Conservation (phyloP, 2,329 filamentous ascomycete species). For the Periconia macrospinosa region DNA sequence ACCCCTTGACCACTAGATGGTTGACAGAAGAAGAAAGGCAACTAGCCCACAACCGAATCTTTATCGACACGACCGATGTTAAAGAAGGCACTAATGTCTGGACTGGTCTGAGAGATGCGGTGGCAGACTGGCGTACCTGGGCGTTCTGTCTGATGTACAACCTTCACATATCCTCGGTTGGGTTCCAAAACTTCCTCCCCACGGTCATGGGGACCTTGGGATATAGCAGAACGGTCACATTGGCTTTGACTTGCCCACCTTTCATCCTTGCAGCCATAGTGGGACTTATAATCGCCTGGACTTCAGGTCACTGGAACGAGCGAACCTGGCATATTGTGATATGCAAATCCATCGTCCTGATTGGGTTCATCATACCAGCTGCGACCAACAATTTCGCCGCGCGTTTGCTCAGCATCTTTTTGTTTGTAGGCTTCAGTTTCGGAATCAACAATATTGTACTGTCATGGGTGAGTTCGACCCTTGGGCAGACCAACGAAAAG, state of each 20-base stretch:
- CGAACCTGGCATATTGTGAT: slow-evolving; percentile 36
- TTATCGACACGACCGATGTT: slow-evolving; percentile 48
- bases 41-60: slow-evolving; percentile 28
- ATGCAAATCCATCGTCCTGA: slow-evolving; percentile 27
- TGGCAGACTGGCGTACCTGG: slow-evolving; percentile 17
- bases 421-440: slow-evolving; percentile 36
- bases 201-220: slow-evolving; percentile 36
- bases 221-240: slow-evolving; percentile 32
- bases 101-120: slow-evolving; percentile 17
- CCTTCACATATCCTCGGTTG: slow-evolving; percentile 18
- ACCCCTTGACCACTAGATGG: slow-evolving; percentile 45
- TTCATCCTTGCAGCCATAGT: slow-evolving; percentile 34
- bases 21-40: slow-evolving; percentile 48
- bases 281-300: slow-evolving; percentile 24
- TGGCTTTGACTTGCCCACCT: slow-evolving; percentile 29
- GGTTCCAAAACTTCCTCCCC: slow-evolving; percentile 37
- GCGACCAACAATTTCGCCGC: slow-evolving; percentile 29
- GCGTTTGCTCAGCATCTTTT: slow-evolving; percentile 36
- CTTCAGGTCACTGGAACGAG: slow-evolving; percentile 30
- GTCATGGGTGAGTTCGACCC: slow-evolving; percentile 42
- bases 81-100: slow-evolving; percentile 20
- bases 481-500: slow-evolving; percentile 47
- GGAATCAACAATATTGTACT: slow-evolving; percentile 40
- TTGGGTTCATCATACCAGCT: slow-evolving; percentile 33
- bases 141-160: slow-evolving; percentile 21